These are phyloP conservation scores for Rhododendron simsii DNA, from an alignment of 148 eudicot species.

Conservation along the genomic window DNA sequence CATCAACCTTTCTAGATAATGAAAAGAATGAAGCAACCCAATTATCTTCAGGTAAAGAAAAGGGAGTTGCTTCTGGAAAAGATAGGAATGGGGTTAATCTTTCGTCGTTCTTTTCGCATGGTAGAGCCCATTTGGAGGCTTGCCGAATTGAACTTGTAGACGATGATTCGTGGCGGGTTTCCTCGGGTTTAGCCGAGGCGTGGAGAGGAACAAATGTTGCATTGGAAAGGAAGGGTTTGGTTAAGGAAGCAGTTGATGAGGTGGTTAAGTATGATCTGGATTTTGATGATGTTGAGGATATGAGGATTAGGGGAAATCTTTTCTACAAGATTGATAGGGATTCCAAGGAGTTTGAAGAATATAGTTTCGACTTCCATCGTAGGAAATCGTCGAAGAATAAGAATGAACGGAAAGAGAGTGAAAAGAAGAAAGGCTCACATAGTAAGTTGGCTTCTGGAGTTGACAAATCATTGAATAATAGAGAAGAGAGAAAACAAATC, in stretches of 20 bases:
- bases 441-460: conserved; percentile 7
- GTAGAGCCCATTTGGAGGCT: conserved; percentile 24
- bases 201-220: conserved; percentile 26
- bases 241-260: conserved; percentile 22
- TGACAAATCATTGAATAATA: conserved; percentile 10
- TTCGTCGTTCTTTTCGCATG: conserved; percentile 32
- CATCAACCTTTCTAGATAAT: background rate
- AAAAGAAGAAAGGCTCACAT: conserved; percentile 23
- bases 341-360: conserved; percentile 83
- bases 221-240: conserved; percentile 1
- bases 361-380: conserved; percentile 68
- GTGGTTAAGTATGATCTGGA: conserved; percentile 33
- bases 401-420: conserved; percentile 21
- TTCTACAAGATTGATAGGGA: conserved; percentile 76
- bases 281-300: conserved; percentile 79
- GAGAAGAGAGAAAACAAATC: conserved; percentile 12
- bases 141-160: conserved; percentile 58
- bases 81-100: conserved; percentile 15
- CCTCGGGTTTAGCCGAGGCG: conserved; percentile 47
- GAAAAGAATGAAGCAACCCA: conserved; percentile 13
- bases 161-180: conserved; percentile 63
- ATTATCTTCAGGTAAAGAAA: background rate
- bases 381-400: conserved; percentile 34
- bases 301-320: conserved; percentile 66
- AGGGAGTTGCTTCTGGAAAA: conserved; percentile 15